Base-by-base conservation (phyloP, 139 green algal genomes). In the Prasinococcaceae sp. region DNA sequence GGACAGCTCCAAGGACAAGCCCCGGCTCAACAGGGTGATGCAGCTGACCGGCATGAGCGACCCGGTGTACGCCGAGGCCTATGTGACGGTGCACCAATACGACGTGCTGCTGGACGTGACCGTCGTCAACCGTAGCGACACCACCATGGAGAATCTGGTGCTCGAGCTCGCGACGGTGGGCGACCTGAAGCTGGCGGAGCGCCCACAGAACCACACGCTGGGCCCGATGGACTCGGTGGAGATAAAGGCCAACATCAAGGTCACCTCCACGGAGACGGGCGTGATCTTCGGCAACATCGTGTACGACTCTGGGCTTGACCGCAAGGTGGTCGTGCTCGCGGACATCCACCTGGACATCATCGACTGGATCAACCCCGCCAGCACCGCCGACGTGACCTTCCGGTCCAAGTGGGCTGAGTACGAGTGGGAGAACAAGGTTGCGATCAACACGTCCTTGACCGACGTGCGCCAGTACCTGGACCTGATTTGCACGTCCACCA, bases 281-380 rank as follows among this genome's bases (percentile, higher is more conserved):
- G 89, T 95, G 62, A 97, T 98, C 50, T 98, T 97, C 69, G 90
- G 90, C 60, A 96, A 96, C 78, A 85, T 98, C 30, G 88, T 97
- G 42, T 98, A 94, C 43, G 90, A 98, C 66, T 83, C 33, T 51
- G 61, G 26, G 30, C 57, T 20, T 71, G 72, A 83, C 35, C 68
- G 76, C 47, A 79, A 65, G 28, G 86, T 98, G 47, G 86, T 98
- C 22, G 89, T 98, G 48, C 78, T 98, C 5, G 88, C 86, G 49
- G 90, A 98, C 76, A 90, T 98, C 60, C 90, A 98, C 79, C 94
- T 98, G 55, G 90, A 98, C 74, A 97, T 98, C 73, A 95, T 97
- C 84, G 90, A 98, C 76, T 98, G 98, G 82, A 97, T 98, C 72
- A 69, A 53, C 22, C 88, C 90, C 1, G 90, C 90, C 1, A 60